These are phyloP conservation scores for Dujonia santamariae DNA, from an alignment of 1,139 yeast genomes.

Conservation along the genomic window DNA sequence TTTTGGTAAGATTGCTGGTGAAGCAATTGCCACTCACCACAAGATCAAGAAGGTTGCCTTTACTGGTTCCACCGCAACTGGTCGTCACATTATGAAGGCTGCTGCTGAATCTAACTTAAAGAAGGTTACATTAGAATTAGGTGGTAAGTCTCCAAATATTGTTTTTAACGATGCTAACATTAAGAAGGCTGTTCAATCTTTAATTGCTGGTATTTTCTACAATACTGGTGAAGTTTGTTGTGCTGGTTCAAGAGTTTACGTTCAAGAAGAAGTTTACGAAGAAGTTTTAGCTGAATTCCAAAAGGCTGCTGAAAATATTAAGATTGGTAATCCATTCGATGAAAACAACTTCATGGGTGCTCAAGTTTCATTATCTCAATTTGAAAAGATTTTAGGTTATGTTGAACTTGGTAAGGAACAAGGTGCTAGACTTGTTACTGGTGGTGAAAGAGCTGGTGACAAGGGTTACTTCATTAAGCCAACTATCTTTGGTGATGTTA, in stretches of 20 bases:
- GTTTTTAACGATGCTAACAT: constrained; percentile 73
- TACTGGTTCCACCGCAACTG: constrained; percentile 84
- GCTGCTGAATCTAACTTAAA: constrained; percentile 69
- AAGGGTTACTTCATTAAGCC: constrained; percentile 25
- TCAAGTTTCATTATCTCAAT: constrained; percentile 65
- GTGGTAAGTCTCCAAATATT: constrained; percentile 84
- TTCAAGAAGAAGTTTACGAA: constrained; percentile 68
- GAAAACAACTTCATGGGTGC: constrained; percentile 70
- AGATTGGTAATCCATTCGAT: constrained; percentile 69
- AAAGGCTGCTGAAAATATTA: constrained; percentile 47
- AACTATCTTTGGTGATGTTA: constrained; percentile 25
- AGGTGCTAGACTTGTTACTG: constrained; percentile 25
- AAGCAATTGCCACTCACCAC: constrained; percentile 66
- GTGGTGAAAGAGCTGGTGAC: constrained; percentile 21
- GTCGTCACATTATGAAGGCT: constrained; percentile 69
- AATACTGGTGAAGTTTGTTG: constrained; percentile 79
- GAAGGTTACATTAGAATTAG: constrained; percentile 80
- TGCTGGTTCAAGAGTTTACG: constrained; percentile 72
- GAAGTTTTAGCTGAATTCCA: constrained; percentile 53
- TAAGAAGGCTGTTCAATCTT: constrained; percentile 51
- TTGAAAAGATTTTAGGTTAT: constrained; percentile 63
- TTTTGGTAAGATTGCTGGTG: constrained; percentile 75
- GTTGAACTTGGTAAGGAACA: constrained; percentile 62
- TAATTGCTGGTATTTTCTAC: constrained; percentile 31
- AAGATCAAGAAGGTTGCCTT: constrained; percentile 76